These are phyloP conservation scores for Phytopythium ostracodes DNA, from an alignment of 352 stramenopile genomes.

Conservation along the genomic window DNA sequence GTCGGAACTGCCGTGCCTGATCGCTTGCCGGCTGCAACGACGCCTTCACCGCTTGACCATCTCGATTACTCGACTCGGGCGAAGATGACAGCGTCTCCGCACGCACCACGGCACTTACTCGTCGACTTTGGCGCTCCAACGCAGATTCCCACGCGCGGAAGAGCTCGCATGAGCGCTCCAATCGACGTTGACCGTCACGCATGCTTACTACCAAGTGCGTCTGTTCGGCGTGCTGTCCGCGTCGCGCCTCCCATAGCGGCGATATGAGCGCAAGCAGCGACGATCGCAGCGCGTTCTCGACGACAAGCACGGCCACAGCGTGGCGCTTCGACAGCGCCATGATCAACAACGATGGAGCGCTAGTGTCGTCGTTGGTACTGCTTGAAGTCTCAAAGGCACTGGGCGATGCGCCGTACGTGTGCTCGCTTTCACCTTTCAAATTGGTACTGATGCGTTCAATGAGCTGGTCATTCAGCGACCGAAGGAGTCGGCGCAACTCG, in stretches of 20 bases:
- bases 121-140: slow-evolving; percentile 17
- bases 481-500: slow-evolving; percentile 31
- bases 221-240: neutral
- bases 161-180: slow-evolving; percentile 2
- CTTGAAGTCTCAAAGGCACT: neutral
- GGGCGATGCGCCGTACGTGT: neutral
- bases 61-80: neutral
- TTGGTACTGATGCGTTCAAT: slow-evolving; percentile 7
- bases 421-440: neutral
- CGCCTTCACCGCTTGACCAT: slow-evolving; percentile 8
- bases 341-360: slow-evolving; percentile 49
- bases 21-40: neutral
- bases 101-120: slow-evolving; percentile 7
- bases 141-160: slow-evolving; percentile 13
- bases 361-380: neutral
- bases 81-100: neutral
- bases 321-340: slow-evolving; percentile 49
- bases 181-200: slow-evolving; percentile 6
- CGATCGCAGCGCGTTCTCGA: slow-evolving; percentile 31
- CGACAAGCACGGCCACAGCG: slow-evolving; percentile 23
- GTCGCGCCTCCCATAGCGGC: neutral
- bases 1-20: neutral
- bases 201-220: slow-evolving; percentile 6
- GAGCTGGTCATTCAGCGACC: slow-evolving; percentile 45
- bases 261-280: slow-evolving; percentile 12